phyloP scores from a whole-genome alignment of 2,329 filamentous ascomycete genomes.

The Lecanicillium sp. region DNA sequence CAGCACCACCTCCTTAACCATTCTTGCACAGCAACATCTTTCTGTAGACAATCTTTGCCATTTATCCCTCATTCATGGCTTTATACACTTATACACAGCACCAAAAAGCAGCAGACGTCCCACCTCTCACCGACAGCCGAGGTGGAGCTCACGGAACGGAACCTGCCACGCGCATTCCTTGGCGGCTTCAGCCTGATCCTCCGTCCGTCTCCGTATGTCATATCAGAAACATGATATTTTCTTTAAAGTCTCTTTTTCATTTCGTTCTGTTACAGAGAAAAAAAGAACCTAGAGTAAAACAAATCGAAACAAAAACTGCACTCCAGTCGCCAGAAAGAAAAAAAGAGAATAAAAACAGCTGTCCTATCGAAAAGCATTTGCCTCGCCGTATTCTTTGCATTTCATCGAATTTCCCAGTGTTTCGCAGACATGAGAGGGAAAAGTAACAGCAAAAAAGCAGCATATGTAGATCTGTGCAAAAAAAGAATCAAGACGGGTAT shows the following conservation, averaged over 20 bases:
- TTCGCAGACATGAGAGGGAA: constrained; percentile 23
- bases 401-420: constrained; percentile 27
- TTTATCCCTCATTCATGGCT: too few relatives aligned
- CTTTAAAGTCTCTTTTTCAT: constrained; percentile 2
- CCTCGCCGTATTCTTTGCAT: constrained; percentile 27
- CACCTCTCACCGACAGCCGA: too few relatives aligned
- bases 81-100: too few relatives aligned
- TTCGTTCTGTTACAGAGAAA: constrained; percentile 2
- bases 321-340: constrained; percentile 42
- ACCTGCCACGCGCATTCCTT: too few relatives aligned
- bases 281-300: constrained; percentile 17
- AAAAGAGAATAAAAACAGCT: constrained; percentile 15
- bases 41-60: too few relatives aligned
- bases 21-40: too few relatives aligned
- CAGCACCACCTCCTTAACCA: too few relatives aligned
- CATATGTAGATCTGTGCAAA: constrained; percentile 8
- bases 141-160: too few relatives aligned
- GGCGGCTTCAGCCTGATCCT: too few relatives aligned
- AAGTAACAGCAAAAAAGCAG: not conserved
- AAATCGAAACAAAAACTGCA: constrained; percentile 36
- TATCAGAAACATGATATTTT: too few relatives aligned
- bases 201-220: too few relatives aligned
- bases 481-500: not conserved
- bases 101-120: too few relatives aligned
- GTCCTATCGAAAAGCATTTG: constrained; percentile 39